A percentile compares a stretch with the other conserved stretches of the same genome.
These are phyloP conservation scores for Quercus phellos DNA, from an alignment of 331 rosid genomes.

Conservation along the genomic window DNA sequence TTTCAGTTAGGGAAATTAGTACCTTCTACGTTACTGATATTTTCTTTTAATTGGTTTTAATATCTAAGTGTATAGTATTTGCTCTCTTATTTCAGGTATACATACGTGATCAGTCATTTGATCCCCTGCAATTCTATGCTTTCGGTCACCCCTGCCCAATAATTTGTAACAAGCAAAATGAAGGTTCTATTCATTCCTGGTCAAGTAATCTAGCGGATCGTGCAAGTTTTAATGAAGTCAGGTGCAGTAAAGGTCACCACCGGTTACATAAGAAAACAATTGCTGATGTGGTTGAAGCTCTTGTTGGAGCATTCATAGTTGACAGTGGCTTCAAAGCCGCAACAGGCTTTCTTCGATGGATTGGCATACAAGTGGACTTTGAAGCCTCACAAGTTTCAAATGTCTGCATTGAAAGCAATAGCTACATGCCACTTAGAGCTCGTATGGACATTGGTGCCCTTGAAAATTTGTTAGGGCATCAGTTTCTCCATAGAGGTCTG, in stretches of 20 bases:
- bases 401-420: conserved; percentile 50
- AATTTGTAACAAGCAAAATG: conserved; percentile 52
- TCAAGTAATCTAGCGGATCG: conserved; percentile 25
- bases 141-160: conserved; percentile 71
- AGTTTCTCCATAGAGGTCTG: conserved; percentile 69
- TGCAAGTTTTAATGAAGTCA: conserved; percentile 23
- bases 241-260: conserved; percentile 82
- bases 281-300: conserved; percentile 92
- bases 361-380: conserved; percentile 70
- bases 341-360: conserved; percentile 69
- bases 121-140: conserved; percentile 70
- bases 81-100: conserved; percentile 51
- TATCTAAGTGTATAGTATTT: neutral
- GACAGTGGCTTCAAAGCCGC: conserved; percentile 97
- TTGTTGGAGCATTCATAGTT: conserved; percentile 86
- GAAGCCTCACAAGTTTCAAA: conserved; percentile 60
- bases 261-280: conserved; percentile 76
- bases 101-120: conserved; percentile 73
- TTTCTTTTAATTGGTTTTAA: neutral
- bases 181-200: conserved; percentile 44
- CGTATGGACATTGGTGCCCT: conserved; percentile 47
- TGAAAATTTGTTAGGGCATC: conserved; percentile 53
- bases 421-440: conserved; percentile 53
- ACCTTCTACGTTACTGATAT: neutral
- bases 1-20: neutral